Base-by-base conservation (phyloP, 805 yeast species). In the Komagataella mondaviorum region DNA sequence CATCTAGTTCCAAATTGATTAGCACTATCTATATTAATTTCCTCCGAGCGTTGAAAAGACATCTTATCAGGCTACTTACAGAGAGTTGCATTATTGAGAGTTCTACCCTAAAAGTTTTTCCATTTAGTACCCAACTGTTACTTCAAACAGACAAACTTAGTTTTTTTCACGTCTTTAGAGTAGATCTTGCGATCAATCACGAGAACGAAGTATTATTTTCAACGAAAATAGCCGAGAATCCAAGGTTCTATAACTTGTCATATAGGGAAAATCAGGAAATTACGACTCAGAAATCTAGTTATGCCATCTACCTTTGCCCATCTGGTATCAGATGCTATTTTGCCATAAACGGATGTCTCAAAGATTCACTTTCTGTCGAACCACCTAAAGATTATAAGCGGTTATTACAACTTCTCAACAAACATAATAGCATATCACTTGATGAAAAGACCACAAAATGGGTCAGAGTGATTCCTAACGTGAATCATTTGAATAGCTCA, bases 391-490 rank as follows among this genome's bases (percentile, higher is more conserved):
- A 76, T 56, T 63, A 67, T 3, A 64, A 62, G 10, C 60, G 62
- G 6, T 57, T 76, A 5, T 51, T 68, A 6, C 64, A 63, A 17
- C 66, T 76, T 1, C 53, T 77, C 6, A 55, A 61, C 5, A 63
- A 65, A 1, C 75, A 74, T 57, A 57, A 60, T 48, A 62, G 60
- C 54, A 65, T 57, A 14, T 55, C 30, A 45, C 55, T 52, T 51
- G 58, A 45, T 22, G 51, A 1, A 53, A 20, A 24, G 17, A 20
- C 56, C 43, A 44, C 23, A 16, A 63, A 68, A 45, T 85, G 91
- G 93, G 72, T 85, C 14, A 83, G 77, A 59, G 63, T 85, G 12
- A 72, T 82, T 3, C 93, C 93, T 2, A 80, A 83, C 55, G 61
- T 84, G 49, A 76, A 75, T 53, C 89, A 83, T 60, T 68, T 84